These are phyloP conservation scores for Silybum marianum DNA, from an alignment of 129 eudicot genomes.

Conservation along the genomic window DNA sequence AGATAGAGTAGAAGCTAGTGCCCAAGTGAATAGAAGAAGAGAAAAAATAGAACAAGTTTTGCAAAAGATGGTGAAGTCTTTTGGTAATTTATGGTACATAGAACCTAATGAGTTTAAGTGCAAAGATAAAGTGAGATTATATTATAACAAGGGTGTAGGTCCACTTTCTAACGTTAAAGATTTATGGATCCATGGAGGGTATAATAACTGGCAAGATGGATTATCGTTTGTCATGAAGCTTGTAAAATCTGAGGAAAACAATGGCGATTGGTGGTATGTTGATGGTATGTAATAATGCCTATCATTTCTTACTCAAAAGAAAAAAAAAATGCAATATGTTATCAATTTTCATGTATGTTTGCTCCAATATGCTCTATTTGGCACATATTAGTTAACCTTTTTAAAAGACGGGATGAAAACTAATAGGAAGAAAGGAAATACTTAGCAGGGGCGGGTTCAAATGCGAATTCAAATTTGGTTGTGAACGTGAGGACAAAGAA, in stretches of 20 bases:
- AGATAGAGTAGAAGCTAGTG: slow-evolving; percentile 73
- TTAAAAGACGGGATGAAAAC: too few species aligned
- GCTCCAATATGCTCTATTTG: too few species aligned
- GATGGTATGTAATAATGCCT: slow-evolving; percentile 57
- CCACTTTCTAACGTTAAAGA: slow-evolving; percentile 71
- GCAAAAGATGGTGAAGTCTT: slow-evolving; percentile 45
- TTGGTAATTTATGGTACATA: slow-evolving; percentile 63
- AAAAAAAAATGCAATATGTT: not conserved
- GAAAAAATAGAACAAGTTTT: slow-evolving; percentile 54
- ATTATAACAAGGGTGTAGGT: slow-evolving; percentile 68
- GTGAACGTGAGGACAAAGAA: too few species aligned
- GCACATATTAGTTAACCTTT: too few species aligned
- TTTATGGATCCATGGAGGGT: slow-evolving; percentile 92
- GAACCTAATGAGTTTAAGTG: slow-evolving; percentile 70
- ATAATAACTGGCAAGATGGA: slow-evolving; percentile 82
- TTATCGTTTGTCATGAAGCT: slow-evolving; percentile 74
- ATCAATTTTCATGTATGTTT: too few species aligned
- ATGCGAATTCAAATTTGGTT: too few species aligned
- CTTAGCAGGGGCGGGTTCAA: too few species aligned
- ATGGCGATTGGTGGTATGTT: slow-evolving; percentile 89
- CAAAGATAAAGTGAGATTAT: slow-evolving; percentile 59
- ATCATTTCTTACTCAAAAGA: slow-evolving; percentile 1
- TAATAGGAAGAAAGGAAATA: too few species aligned
- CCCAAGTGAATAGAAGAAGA: slow-evolving; percentile 63
- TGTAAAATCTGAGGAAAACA: slow-evolving; percentile 48